A percentile compares a stretch with the other conserved stretches of the same genome.
Conservation (phyloP, 257 asterid species). For the Misopates orontium region DNA sequence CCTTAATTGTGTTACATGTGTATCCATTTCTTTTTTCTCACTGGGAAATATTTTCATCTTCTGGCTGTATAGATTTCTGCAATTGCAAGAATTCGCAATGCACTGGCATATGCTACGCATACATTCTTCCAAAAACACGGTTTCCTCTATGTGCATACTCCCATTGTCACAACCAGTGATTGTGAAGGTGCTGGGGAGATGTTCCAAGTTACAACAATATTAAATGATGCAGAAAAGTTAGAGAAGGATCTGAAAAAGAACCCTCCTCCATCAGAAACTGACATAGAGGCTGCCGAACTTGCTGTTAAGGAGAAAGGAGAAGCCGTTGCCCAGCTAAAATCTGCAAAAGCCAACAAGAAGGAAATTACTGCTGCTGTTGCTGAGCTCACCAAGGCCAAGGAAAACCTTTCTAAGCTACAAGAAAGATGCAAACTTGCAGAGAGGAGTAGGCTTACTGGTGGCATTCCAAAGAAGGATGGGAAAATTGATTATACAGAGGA, state of each 20-base stretch:
- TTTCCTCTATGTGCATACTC: slow-evolving; percentile 89
- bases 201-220: slow-evolving; percentile 89
- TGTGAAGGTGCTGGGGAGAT: slow-evolving; percentile 99
- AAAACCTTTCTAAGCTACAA: slow-evolving; percentile 51
- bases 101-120: slow-evolving; percentile 89
- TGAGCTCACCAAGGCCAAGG: slow-evolving; percentile 76
- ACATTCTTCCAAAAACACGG: slow-evolving; percentile 89
- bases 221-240: slow-evolving; percentile 68
- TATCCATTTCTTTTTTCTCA: background rate
- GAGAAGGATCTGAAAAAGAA: slow-evolving; percentile 76
- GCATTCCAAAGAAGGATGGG: slow-evolving; percentile 79
- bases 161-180: slow-evolving; percentile 91
- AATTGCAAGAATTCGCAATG: slow-evolving; percentile 83
- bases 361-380: slow-evolving; percentile 63
- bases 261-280: slow-evolving; percentile 72
- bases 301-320: slow-evolving; percentile 75
- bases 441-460: slow-evolving; percentile 57
- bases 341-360: slow-evolving; percentile 64
- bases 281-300: slow-evolving; percentile 59
- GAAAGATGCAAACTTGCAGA: slow-evolving; percentile 64
- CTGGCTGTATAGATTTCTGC: slow-evolving; percentile 65
- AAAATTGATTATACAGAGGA: slow-evolving; percentile 81
- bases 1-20: background rate
- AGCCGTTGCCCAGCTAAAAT: slow-evolving; percentile 64
- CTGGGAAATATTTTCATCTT: slow-evolving; percentile 3